Conservation (phyloP, 805 yeast species). For the Torulaspora quercuum region DNA sequence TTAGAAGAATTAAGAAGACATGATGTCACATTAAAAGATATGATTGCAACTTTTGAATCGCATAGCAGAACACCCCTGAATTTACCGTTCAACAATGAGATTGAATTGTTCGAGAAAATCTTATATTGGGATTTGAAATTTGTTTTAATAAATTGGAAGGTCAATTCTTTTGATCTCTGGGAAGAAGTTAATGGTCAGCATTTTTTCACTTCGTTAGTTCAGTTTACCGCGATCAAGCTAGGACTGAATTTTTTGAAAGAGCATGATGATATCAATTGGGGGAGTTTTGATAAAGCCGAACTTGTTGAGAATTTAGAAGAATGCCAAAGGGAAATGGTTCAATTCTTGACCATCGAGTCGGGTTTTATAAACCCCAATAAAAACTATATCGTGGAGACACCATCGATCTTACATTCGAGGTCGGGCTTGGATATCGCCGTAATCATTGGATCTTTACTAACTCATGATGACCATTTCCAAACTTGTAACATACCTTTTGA, state of each 20-base stretch:
- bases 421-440: conserved; percentile 79
- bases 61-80: conserved; percentile 3
- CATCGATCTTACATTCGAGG: conserved; percentile 46
- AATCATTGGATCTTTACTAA: conserved; percentile 43
- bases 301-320: conserved; percentile 30
- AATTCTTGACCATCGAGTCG: conserved; percentile 29
- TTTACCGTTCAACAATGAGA: conserved; percentile 25
- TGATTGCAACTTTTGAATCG: conserved; percentile 25
- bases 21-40: conserved; percentile 28
- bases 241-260: conserved; percentile 45
- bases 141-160: conserved; percentile 57
- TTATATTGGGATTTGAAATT: conserved; percentile 70
- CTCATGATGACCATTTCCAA: conserved; percentile 46
- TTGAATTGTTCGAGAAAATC: conserved; percentile 49
- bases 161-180: conserved; percentile 83
- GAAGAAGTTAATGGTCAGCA: conserved; percentile 78
- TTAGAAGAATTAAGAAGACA: conserved; percentile 42
- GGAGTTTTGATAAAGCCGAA: conserved; percentile 1
- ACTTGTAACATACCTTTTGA: conserved; percentile 50
- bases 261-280: conserved; percentile 1
- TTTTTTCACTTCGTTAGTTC: conserved; percentile 74
- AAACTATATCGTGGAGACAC: conserved; percentile 70
- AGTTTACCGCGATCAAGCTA: conserved; percentile 60
- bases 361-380: conserved; percentile 40
- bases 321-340: conserved; percentile 24